Base-by-base conservation (phyloP, 1,284 basidiomycete genomes). In the Wallemia mellicola region DNA sequence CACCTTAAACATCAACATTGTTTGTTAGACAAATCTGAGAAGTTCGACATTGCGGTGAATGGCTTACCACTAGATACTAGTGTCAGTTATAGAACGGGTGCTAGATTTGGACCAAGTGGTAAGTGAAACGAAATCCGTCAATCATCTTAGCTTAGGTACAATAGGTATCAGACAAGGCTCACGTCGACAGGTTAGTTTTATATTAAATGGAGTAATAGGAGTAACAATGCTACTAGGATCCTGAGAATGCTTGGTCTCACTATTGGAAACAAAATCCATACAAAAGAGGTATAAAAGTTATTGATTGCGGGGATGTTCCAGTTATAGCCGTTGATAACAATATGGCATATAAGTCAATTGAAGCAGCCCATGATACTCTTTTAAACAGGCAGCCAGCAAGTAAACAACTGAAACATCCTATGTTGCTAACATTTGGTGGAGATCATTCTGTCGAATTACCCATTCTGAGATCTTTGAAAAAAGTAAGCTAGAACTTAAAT, bases 221-320 rank as follows among this genome's bases (percentile, higher is more conserved):
- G n/a, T n/a, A n/a, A n/a, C n/a, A n/a, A n/a, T n/a, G n/a, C n/a
- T n/a, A 83, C 59, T 79, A 83, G 64, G 55, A 57, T 25, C 55
- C 55, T 7, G 27, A 19, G 22, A 28, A 26, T 57, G 55, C 55
- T 2, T 57, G 27, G 25, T 27, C 25, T 7, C 55, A 57, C 55
- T 57, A 11, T 17, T 57, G 55, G 55, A n/a, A 57, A 25, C 9
- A 7, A 7, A 57, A 57, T 25, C 55, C 55, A 2, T 57, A 57
- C 55, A 26, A 7, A 7, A 28, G 27, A 57, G 55, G 62, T 38
- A 32, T 54, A 27, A 58, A 54, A 28, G 58, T 85, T 61, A 67
- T 86, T n/a, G 83, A 86, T 64, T 86, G 84, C 63, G 84, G 83
- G 60, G 83, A 86, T 69, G 76, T 84, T 19, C 82, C 82, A 9